phyloP scores from a whole-genome alignment of 176 grass and related monocot genomes.

The Triticum aestivum region DNA sequence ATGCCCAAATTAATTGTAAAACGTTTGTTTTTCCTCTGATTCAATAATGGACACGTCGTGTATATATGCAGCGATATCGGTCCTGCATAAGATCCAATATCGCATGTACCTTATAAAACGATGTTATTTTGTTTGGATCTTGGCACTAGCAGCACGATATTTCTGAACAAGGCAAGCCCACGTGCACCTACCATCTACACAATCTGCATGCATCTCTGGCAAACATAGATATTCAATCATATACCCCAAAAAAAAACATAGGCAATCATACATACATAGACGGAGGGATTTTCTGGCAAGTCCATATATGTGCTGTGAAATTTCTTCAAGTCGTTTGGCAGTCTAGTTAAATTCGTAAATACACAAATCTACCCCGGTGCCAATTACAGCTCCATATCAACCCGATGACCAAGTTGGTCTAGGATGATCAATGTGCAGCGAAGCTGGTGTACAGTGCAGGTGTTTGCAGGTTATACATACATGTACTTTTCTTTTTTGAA shows the following conservation, averaged over 20 bases:
- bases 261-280: background rate
- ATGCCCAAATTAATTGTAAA: background rate
- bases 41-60: background rate
- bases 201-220: background rate
- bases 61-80: background rate
- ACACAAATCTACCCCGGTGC: too few relatives aligned
- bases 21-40: background rate
- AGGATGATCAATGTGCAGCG: too few relatives aligned
- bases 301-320: background rate
- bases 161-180: slow-evolving; percentile 6
- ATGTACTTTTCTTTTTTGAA: too few relatives aligned
- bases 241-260: too few relatives aligned
- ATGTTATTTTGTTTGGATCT: background rate
- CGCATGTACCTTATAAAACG: background rate
- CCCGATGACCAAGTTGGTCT: too few relatives aligned
- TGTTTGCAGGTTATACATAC: too few relatives aligned
- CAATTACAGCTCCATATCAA: too few relatives aligned
- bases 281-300: background rate
- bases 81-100: background rate
- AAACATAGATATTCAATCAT: background rate
- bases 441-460: too few relatives aligned
- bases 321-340: too few relatives aligned
- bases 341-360: too few relatives aligned
- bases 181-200: background rate
- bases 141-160: slow-evolving; percentile 20